These are phyloP conservation scores for Plectranthus barbatus DNA, from an alignment of 257 asterid genomes.

Conservation along the genomic window DNA sequence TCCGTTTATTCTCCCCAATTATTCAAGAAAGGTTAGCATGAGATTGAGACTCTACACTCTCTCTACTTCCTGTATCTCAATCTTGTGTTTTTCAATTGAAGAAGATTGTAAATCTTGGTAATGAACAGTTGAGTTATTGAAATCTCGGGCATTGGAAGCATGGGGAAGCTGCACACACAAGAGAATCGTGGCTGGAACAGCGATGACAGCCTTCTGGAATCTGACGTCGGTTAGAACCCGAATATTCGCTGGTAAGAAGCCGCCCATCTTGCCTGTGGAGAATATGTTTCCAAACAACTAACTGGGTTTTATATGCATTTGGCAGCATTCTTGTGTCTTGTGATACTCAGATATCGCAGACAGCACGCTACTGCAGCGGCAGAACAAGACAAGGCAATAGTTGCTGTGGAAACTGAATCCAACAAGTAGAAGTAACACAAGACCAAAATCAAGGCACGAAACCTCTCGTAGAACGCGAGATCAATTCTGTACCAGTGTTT, in stretches of 20 bases:
- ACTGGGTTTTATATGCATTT: slow-evolving; percentile 1
- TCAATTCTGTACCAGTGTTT: not conserved
- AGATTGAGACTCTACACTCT: no score
- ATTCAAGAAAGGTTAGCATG: slow-evolving; percentile 45
- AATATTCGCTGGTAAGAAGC: slow-evolving; percentile 64
- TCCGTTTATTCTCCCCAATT: slow-evolving; percentile 45
- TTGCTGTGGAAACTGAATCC: slow-evolving; percentile 36
- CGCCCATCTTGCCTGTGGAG: not conserved
- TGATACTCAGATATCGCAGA: slow-evolving; percentile 59
- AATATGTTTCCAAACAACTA: not conserved
- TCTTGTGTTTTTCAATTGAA: not conserved
- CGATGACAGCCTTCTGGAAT: slow-evolving; percentile 78
- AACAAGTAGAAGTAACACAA: slow-evolving; percentile 8
- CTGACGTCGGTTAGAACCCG: slow-evolving; percentile 67
- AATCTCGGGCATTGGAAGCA: slow-evolving; percentile 34
- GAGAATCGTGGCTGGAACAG: slow-evolving; percentile 63
- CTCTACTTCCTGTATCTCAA: not conserved
- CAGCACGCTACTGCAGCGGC: slow-evolving; percentile 32
- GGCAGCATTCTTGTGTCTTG: slow-evolving; percentile 81
- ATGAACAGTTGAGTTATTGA: slow-evolving; percentile 40
- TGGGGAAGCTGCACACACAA: slow-evolving; percentile 86
- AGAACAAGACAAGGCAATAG: slow-evolving; percentile 38
- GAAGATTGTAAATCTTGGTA: not conserved
- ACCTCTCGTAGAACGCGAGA: no score
- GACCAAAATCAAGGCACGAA: no score